These are phyloP conservation scores for Cajanus cajan DNA, from an alignment of 306 rosid genomes.

Conservation along the genomic window DNA sequence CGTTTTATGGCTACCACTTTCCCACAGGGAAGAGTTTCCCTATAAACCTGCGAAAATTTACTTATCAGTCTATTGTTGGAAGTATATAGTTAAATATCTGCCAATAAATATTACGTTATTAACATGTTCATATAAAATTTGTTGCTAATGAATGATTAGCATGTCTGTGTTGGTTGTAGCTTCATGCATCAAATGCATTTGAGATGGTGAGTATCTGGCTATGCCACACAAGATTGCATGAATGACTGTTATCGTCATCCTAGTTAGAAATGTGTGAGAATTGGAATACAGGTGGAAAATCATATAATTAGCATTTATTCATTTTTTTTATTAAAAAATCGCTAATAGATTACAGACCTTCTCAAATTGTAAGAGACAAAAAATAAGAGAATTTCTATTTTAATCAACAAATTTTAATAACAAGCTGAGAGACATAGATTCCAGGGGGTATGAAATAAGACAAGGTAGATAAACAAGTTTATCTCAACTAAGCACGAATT, in stretches of 20 bases:
- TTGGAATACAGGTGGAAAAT: background rate
- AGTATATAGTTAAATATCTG: background rate
- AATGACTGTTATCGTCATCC: background rate
- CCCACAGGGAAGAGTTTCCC: conserved; percentile 49
- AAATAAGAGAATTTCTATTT: conserved; percentile 4
- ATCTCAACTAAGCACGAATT: conserved; percentile 12
- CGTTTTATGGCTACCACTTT: conserved; percentile 57
- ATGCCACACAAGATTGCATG: background rate
- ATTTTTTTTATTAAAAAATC: background rate
- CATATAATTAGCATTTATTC: conserved; percentile 22
- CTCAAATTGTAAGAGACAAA: conserved; percentile 27
- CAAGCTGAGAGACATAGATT: conserved; percentile 10
- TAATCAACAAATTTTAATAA: background rate
- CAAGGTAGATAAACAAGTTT: background rate
- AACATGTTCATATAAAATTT: background rate
- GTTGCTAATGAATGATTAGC: background rate
- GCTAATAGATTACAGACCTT: background rate
- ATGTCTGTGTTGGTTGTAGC: background rate
- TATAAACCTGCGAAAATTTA: conserved; percentile 49
- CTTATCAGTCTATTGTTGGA: background rate
- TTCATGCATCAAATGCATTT: background rate
- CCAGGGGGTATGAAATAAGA: conserved; percentile 9
- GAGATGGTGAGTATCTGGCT: background rate
- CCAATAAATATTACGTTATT: background rate
- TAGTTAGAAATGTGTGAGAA: background rate